Evolutionary conservation across 2,329 filamentous ascomycete species (phyloP), one percentile per base, ranked within the genome.

Genomic region (Exophiala xenobiotica): DNA sequence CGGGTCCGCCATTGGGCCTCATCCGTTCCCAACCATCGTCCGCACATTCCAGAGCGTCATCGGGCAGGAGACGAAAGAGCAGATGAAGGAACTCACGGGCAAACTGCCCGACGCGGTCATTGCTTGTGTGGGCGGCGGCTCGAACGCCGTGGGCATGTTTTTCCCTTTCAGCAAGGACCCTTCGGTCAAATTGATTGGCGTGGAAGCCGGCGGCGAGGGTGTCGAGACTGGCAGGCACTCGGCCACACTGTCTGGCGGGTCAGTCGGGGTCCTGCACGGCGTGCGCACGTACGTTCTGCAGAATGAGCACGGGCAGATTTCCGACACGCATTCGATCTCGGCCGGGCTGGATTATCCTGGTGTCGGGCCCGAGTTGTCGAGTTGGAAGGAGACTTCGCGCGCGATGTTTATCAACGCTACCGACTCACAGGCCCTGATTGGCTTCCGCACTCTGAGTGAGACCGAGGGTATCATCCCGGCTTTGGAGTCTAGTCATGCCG

Each of bases 21-120:
- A 99, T 69, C 93, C 93, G 8, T 97, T 96, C 85, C 93, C 93
- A 1, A 95, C 90, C 45, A 97, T 97, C 57, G 93, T 97, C 46
- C 86, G 93, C 54, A 96, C 92, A 0, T 96, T 99, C 84, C 93
- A 97, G 74, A 93, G 87, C 4, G 87, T 99, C 57, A 99, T 99
- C 61, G 93, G 93, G 49, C 82, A 87, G 62, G 93, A 99, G 77
- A 96, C 93, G 38, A 96, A 93, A 77, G 74, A 85, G 63, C 92
- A 97, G 74, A 91, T 99, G 86, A 76, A 83, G 56, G 83, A 86
- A 67, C 83, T 88, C 70, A 83, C 86, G 41, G 89, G 90, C 60
- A 92, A 93, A 73, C 83, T 99, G 1, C 93, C 93, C 3, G 93
- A 99, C 63, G 93, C 91, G 1, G 91, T 99, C 18, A 90, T 99